Base-by-base conservation (phyloP, 2,329 filamentous ascomycete species). In the Chaetomium olivaceum region DNA sequence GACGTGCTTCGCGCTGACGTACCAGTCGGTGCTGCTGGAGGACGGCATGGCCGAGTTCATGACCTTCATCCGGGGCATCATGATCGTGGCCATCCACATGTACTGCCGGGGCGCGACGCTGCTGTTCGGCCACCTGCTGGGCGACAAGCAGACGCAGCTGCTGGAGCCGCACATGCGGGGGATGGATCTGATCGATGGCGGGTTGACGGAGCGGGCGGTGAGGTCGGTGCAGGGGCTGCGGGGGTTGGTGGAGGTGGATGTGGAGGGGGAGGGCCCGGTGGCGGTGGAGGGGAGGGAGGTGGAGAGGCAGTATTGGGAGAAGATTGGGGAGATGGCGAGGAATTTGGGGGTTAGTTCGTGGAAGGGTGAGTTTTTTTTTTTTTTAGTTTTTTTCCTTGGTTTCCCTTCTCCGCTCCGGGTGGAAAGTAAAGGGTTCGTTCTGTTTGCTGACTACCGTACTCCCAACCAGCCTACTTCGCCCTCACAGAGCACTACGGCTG, bases 31-130 rank as follows among this genome's bases (percentile, higher is more conserved):
- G 14, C 78, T 80, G 65, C 80, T 88, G 33, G 81, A 84, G 27
- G 85, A 88, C 68, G 85, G 85, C 48, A 77, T 87, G 75, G 76
- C 78, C n/a, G 85, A 87, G 74, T 87, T 82, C 74, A 84, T 88
- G 81, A 85, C 82, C 0, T 87, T 87, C 69, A 82, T 85, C 66
- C 80, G 85, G 31, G 85, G 85, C 19, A 82, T 87, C 68, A 74
- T 84, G 67, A 79, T 87, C 55, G 79, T 88, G 3, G 80, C 79
- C 12, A 79, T 82, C 67, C 84, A 86, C 70, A 84, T 87, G 80
- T 79, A 79, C 73, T 76, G 77, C 65, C 79, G 80, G 61, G 79
- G 80, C 25, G 79, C 82, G 51, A 79, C 79, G 23, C 80, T 84
- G 62, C 76, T 87, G 58, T 87, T 86, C 67, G 77, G 77, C 55